Evolutionary conservation across 2,329 filamentous ascomycete genomes (phyloP), one percentile per base, ranked within the genome.

Genomic region (Leptographium lundbergii): DNA sequence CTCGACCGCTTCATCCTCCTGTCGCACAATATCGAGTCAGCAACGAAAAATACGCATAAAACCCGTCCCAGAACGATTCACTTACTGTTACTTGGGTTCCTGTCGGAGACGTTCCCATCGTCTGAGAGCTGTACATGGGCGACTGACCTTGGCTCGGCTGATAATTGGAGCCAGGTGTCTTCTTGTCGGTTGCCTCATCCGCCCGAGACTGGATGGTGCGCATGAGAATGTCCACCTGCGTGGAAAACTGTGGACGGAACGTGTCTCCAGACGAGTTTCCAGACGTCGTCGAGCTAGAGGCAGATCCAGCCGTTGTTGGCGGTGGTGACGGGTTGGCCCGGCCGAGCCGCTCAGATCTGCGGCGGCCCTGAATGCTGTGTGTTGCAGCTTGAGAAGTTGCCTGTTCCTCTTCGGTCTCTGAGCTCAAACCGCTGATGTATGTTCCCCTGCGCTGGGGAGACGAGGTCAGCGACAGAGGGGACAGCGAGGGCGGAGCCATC

Each of bases 151-250:
- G 36, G 32, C 14, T 45, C 24, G 48, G 54, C 32, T 54, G 55
- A 22, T 47, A 45, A 22, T 32, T 9, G 36, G 32, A 25, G n/a
- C 6, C 19, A 11, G 19, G 32, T 34, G 25, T 57, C 47, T 56
- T 60, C 51, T 13, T 58, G 17, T 34, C 59, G 57, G 5, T 4
- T 69, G 81, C 90, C 66, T 81, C 77, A 61, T 77, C 73, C 25
- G 77, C 72, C 67, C 87, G 88, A 52, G 81, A 75, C 70, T 96
- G 91, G 53, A 96, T 92, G 0, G 87, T 83, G 71, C 87, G 90
- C 90, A 96, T 95, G 50, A 97, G 74, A 50, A 84, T 85, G 69
- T 96, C 91, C 45, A 96, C 85, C 61, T 89, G 83, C 0, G 91
- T 96, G n/a, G 82, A 80, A 69, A 91, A 92, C 61, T 81, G 78